A percentile compares a stretch with the other conserved stretches of the same genome.
Evolutionary conservation across 2,329 filamentous ascomycete species (phyloP).

Genomic region (Dryadomyces sulphureus): DNA sequence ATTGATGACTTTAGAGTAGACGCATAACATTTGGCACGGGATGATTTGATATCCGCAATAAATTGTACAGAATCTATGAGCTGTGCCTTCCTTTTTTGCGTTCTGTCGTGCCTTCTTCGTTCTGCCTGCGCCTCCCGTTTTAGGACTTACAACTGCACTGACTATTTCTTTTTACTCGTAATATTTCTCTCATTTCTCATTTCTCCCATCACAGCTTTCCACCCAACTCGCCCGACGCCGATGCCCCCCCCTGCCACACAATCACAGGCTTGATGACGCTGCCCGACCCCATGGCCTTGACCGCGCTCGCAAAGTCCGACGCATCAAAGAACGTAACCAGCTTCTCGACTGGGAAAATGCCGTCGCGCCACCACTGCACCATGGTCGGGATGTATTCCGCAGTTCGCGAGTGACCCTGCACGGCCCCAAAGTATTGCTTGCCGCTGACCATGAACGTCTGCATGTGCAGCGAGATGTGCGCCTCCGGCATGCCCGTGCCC

Average conservation of each 20-base stretch:
- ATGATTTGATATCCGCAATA: neutral
- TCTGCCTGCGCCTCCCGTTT: neutral
- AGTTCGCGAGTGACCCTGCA: conserved; percentile 1
- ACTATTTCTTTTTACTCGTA: too few species aligned
- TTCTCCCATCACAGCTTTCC: too few species aligned
- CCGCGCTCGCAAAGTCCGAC: neutral
- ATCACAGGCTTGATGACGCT: neutral
- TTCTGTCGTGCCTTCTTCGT: too few species aligned
- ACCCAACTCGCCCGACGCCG: too few species aligned
- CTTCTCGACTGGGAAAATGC: conserved; percentile 1
- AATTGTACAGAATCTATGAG: too few species aligned
- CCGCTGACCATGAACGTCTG: conserved; percentile 5
- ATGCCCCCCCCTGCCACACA: neutral
- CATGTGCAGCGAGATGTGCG: conserved; percentile 1
- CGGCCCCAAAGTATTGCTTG: conserved; percentile 4
- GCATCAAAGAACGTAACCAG: conserved; percentile 1
- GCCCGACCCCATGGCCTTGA: neutral
- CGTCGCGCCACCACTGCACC: conserved; percentile 4
- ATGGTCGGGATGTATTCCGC: neutral
- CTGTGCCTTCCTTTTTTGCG: too few species aligned
- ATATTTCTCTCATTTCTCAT: too few species aligned
- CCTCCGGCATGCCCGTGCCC: conserved; percentile 3
- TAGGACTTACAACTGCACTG: neutral
- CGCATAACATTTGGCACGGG: neutral
- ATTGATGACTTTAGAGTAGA: neutral